Conservation (phyloP, 2,329 filamentous ascomycete genomes). For the Fusarium sp. region DNA sequence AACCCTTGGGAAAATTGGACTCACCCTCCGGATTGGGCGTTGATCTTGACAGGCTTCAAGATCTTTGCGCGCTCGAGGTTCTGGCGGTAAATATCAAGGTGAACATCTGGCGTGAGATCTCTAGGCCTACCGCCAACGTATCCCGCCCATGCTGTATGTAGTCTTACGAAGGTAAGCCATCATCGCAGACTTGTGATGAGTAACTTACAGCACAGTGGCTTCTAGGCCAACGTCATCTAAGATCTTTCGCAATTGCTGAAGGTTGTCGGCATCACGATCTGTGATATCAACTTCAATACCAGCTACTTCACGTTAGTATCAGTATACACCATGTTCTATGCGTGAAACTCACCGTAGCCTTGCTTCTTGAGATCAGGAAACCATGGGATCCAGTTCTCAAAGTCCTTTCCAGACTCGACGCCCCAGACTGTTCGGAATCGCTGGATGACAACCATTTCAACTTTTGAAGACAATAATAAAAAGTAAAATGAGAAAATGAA, state of each 20-base stretch:
- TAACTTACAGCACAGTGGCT: not conserved
- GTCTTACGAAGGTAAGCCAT: rapidly evolving
- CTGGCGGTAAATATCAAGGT: not conserved
- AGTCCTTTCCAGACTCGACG: not conserved
- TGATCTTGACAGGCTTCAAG: not conserved
- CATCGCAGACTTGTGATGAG: rapidly evolving
- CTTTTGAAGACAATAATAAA: too few species aligned
- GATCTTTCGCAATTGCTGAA: not conserved
- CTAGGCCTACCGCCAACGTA: rapidly evolving
- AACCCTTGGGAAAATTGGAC: rapidly evolving
- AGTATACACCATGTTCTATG: too few species aligned
- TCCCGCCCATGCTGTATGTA: not conserved
- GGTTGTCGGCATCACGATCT: not conserved
- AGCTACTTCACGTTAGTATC: not conserved
- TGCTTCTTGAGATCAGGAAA: not conserved
- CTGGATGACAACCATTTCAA: not conserved
- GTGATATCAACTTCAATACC: not conserved
- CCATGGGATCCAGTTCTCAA: not conserved
- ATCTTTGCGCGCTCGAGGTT: not conserved
- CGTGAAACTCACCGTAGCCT: not conserved
- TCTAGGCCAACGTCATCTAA: not conserved
- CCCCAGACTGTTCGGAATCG: not conserved
- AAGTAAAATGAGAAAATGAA: rapidly evolving
- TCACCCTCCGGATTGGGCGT: not conserved
- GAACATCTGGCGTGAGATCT: rapidly evolving